phyloP scores from a whole-genome alignment of 108 stramenopile species.

The Nitzschia sp. region DNA sequence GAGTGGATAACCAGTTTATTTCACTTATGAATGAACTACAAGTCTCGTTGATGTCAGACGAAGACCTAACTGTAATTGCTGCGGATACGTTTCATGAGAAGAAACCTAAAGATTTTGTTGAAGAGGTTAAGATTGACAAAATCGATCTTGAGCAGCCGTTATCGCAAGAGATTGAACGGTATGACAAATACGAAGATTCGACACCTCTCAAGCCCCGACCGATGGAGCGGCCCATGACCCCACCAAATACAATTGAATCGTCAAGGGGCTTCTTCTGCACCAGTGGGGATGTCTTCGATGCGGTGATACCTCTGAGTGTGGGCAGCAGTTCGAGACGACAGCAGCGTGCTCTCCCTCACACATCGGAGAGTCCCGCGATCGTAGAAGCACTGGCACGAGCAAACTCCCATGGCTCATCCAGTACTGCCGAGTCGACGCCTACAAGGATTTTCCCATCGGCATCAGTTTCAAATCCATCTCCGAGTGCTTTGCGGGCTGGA shows the following conservation, averaged over 20 bases:
- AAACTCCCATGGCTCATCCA: conserved; percentile 6
- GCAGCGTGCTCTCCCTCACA: conserved; percentile 11
- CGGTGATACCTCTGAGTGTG: conserved; percentile 21
- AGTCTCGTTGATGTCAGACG: conserved; percentile 62
- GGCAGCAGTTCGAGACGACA: background rate
- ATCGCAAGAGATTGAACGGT: conserved; percentile 8
- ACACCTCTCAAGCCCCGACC: conserved; percentile 37
- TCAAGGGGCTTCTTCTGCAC: conserved; percentile 36
- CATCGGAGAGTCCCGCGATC: conserved; percentile 24
- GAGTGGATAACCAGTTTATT: conserved; percentile 70
- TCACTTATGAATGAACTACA: conserved; percentile 73
- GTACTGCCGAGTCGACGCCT: conserved; percentile 23
- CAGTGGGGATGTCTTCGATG: conserved; percentile 27
- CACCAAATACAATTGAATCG: conserved; percentile 9
- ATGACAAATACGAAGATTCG: conserved; percentile 19
- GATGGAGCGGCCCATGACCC: conserved; percentile 35
- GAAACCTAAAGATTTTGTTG: conserved; percentile 12
- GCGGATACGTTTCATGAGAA: conserved; percentile 42
- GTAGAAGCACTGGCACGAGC: conserved; percentile 16
- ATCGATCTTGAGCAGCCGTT: conserved; percentile 13
- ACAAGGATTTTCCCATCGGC: conserved; percentile 45
- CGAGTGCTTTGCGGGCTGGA: conserved; percentile 51
- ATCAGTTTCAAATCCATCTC: conserved; percentile 47
- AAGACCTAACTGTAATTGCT: conserved; percentile 66
- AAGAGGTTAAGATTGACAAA: conserved; percentile 10